These are phyloP conservation scores for Colletotrichum camelliae DNA, from an alignment of 2,329 filamentous ascomycete species.

Conservation along the genomic window DNA sequence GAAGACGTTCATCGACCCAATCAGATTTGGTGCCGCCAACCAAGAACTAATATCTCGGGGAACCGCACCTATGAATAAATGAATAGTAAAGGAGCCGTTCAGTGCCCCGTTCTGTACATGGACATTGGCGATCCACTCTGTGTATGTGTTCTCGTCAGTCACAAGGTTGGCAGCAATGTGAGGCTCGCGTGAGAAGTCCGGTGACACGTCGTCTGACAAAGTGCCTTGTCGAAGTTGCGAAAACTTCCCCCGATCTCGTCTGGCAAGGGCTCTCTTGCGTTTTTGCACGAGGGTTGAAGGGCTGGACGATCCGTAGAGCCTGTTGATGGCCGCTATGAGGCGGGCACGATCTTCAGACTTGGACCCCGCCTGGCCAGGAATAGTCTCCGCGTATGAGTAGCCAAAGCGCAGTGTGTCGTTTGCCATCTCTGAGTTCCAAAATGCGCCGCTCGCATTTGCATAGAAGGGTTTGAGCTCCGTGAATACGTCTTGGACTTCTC, in stretches of 20 bases:
- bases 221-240: slow-evolving; percentile 21
- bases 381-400: slow-evolving; percentile 75
- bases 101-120: slow-evolving; percentile 65
- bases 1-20: slow-evolving; percentile 67
- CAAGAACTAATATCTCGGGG: slow-evolving; percentile 52
- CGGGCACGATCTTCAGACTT: slow-evolving; percentile 42
- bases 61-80: slow-evolving; percentile 69
- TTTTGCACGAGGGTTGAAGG: slow-evolving; percentile 23
- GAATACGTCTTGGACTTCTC: slow-evolving; percentile 57
- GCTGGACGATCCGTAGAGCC: slow-evolving; percentile 41
- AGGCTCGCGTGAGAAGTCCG: neutral
- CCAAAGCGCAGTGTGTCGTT: slow-evolving; percentile 67
- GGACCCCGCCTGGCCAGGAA: slow-evolving; percentile 33
- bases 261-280: neutral
- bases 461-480: slow-evolving; percentile 74
- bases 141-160: slow-evolving; percentile 44
- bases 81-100: slow-evolving; percentile 64
- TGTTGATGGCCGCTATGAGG: slow-evolving; percentile 61
- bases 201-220: neutral
- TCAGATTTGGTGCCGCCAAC: slow-evolving; percentile 57
- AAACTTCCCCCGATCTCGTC: neutral
- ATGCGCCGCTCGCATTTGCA: slow-evolving; percentile 58
- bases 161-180: neutral
- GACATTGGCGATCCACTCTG: slow-evolving; percentile 74
- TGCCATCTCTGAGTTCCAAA: slow-evolving; percentile 71